Conservation (phyloP, 2,329 filamentous ascomycete species). For the Aspergillus terreus region DNA sequence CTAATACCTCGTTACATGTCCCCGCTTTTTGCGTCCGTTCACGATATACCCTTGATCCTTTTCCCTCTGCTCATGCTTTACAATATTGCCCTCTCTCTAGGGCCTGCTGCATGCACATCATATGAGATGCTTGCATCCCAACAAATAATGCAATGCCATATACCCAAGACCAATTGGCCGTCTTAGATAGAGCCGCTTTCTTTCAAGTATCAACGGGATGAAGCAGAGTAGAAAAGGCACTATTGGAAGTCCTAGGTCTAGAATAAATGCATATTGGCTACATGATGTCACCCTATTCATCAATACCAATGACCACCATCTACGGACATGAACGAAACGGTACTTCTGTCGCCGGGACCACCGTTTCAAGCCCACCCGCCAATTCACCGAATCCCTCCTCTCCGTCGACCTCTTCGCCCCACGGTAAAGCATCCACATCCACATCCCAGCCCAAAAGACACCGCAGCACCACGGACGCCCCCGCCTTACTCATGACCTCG, state of each 20-base stretch:
- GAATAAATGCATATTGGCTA: too few relatives aligned
- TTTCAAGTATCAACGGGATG: too few relatives aligned
- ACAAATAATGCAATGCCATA: too few relatives aligned
- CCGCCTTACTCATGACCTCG: slow-evolving; percentile 89
- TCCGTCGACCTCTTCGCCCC: slow-evolving; percentile 78
- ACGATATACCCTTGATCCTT: neutral
- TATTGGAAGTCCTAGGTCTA: too few relatives aligned
- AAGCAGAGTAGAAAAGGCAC: too few relatives aligned
- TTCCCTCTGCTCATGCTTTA: neutral
- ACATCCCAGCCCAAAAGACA: slow-evolving; percentile 71
- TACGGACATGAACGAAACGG: slow-evolving; percentile 19
- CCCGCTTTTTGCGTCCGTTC: neutral
- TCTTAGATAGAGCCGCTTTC: too few relatives aligned
- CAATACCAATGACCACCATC: neutral
- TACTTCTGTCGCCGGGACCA: slow-evolving; percentile 69
- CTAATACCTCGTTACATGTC: neutral
- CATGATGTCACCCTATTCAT: too few relatives aligned
- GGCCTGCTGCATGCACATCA: too few relatives aligned
- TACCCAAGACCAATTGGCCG: too few relatives aligned
- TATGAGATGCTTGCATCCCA: too few relatives aligned
- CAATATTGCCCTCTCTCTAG: neutral
- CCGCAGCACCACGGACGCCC: slow-evolving; percentile 76
- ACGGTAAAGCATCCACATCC: slow-evolving; percentile 78
- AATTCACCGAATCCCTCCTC: slow-evolving; percentile 64
- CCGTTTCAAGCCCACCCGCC: slow-evolving; percentile 74